Evolutionary conservation across 108 stramenopile genomes (phyloP), one percentile per base, ranked within the genome.

Genomic region (Cyclostephanos invisitatus): DNA sequence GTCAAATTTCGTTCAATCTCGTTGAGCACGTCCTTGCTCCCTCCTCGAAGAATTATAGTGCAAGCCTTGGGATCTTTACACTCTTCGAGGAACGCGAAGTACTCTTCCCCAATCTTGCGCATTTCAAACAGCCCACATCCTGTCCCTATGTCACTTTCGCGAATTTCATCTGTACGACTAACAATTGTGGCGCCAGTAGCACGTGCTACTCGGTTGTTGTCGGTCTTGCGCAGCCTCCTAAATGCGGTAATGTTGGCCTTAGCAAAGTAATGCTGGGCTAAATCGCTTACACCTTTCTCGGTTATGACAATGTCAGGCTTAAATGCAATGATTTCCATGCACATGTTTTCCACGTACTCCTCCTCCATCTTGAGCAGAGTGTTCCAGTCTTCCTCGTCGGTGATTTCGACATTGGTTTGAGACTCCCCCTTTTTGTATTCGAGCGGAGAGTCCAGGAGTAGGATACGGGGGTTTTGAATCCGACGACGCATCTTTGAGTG

Each of bases 351-450:
- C 47, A 99, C 96, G 86, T 98, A 98, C 73, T 99, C 99, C 86
- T 99, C 99, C 82, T 99, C 99, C 89, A 98, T 85, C 74, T 96
- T 85, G 51, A 99, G 90, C 75, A 99, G 83, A 22, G 92, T 86
- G 80, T 98, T 98, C 96, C 97, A 99, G 92, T 99, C 99, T 69
- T 97, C 90, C 70, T 98, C 97, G 44, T 98, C 91, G 51, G 97
- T 97, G 70, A 99, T 96, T 80, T 99, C 99, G 61, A 99, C 96
- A 72, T 96, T 98, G 22, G 99, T 97, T 76, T 98, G 96, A 8
- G 89, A 89, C 85, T 99, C 99, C 65, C 97, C 97, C 91, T 99
- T 99, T 89, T 99, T 99, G 91, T 99, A 99, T 82, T 99, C 99
- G 37, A 99, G 84, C 15, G 99, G 98, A 66, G 95, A 92, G 82